Conservation (phyloP, 768 basidiomycete genomes). For the Collybia sp. region DNA sequence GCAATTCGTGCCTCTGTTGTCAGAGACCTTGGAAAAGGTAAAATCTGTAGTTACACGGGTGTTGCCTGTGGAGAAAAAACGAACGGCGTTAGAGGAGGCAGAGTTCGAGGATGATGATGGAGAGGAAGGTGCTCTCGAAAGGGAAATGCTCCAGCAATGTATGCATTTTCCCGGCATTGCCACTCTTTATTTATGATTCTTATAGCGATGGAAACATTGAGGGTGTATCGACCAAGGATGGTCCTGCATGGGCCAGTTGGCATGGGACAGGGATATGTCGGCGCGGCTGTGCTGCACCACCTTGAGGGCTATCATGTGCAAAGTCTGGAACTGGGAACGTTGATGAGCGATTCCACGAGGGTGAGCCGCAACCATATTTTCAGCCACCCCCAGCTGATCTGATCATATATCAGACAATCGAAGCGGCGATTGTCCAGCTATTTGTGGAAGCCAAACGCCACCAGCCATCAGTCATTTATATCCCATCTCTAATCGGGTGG, state of each 20-base stretch:
- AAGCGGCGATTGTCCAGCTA: slow-evolving; percentile 91
- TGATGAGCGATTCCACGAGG: slow-evolving; percentile 86
- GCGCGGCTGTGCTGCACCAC: slow-evolving; percentile 87
- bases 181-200: slow-evolving; percentile 7
- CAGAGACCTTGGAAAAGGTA: slow-evolving; percentile 61
- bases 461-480: slow-evolving; percentile 93
- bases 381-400: neutral
- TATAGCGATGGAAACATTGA: slow-evolving; percentile 85
- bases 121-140: slow-evolving; percentile 80
- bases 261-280: slow-evolving; percentile 90
- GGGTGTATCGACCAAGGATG: slow-evolving; percentile 87
- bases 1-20: slow-evolving; percentile 79
- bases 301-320: slow-evolving; percentile 96
- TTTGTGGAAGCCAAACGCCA: slow-evolving; percentile 97
- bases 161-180: slow-evolving; percentile 16
- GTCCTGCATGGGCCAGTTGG: slow-evolving; percentile 76
- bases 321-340: slow-evolving; percentile 82
- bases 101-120: slow-evolving; percentile 79
- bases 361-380: slow-evolving; percentile 38
- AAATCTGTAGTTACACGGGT: slow-evolving; percentile 69
- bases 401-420: slow-evolving; percentile 55
- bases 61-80: slow-evolving; percentile 76
- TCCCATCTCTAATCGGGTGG: slow-evolving; percentile 87
- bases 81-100: slow-evolving; percentile 89
- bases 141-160: slow-evolving; percentile 89